phyloP scores from a whole-genome alignment of 2,329 filamentous ascomycete genomes.

The Talaromyces verruculosus region DNA sequence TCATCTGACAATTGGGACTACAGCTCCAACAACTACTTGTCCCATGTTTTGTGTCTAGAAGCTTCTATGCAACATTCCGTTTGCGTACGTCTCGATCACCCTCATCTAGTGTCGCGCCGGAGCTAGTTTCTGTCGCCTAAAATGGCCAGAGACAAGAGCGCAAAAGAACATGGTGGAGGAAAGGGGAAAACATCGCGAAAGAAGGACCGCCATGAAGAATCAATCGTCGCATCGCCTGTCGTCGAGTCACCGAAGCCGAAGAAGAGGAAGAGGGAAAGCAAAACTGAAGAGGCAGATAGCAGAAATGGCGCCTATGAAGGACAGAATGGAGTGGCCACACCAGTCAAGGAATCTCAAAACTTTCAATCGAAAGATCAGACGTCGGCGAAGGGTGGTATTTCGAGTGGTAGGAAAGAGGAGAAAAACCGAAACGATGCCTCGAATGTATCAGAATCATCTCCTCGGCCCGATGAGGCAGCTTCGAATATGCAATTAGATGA shows the following conservation, averaged over 20 bases:
- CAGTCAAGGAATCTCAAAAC: neutral
- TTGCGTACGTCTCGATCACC: slow-evolving; percentile 7
- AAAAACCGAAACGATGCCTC: slow-evolving; percentile 17
- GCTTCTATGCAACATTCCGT: slow-evolving; percentile 5
- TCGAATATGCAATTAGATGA: neutral
- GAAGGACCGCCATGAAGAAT: neutral
- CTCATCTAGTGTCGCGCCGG: slow-evolving; percentile 1
- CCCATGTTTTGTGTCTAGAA: neutral
- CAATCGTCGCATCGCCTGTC: neutral
- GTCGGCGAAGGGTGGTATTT: slow-evolving; percentile 32
- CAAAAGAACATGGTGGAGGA: neutral
- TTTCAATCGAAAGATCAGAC: slow-evolving; percentile 35
- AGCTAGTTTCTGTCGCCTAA: neutral
- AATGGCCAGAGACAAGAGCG: slow-evolving; percentile 12
- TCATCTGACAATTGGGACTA: no score
- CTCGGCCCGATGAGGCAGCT: slow-evolving; percentile 9
- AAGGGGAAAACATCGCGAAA: neutral
- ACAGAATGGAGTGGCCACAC: neutral
- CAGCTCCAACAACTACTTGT: neutral
- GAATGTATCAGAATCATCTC: slow-evolving; percentile 1
- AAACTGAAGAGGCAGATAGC: neutral
- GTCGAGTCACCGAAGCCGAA: slow-evolving; percentile 37
- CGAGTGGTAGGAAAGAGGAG: slow-evolving; percentile 30
- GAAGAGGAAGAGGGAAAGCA: slow-evolving; percentile 35
- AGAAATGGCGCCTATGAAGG: neutral